Base-by-base conservation (phyloP, 129 eudicot genomes). In the Lonicera japonica region DNA sequence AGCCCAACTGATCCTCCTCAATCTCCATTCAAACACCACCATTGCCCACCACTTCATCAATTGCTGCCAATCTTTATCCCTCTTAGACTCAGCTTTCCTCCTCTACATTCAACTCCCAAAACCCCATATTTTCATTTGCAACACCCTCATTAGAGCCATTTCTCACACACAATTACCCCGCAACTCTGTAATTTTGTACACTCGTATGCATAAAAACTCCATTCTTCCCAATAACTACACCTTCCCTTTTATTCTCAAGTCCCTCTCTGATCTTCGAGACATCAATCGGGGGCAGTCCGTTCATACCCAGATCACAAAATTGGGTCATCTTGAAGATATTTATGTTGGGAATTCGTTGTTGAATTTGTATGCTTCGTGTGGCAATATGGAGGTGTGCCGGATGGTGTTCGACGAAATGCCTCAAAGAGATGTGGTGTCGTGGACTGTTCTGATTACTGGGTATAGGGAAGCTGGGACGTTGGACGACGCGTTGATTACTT, bases 351-450 rank as follows among this genome's bases (percentile, higher is more conserved):
- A 89, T 56, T 72, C 88, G 20, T 74, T 89, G 70, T 51, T 89
- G 79, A 84, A 68, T 71, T 46, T 80, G 72, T 82, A 86, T 29
- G 75, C 76, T 25, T 76, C 75, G 12, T 48, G 66, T 72, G 88
- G 84, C 15, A 68, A 78, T 5, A 70, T 86, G 75, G 70, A 29
- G 39, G 60, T 58, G 21, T 84, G 89, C 21, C 73, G 63, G 14
- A 53, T 61, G 14, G 72, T 78, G 84, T 90, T 90, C 60, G 92
- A 86, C 58, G 86, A 86, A 86, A 86, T 86, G 92, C 58, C 81
- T 53, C 56, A 64, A 16, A 78, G 84, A 74, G 95, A 86, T 62
- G 86, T 90, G 2, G 95, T 90, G 12, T 86, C 92, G 0, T 82
- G 95, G 90, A 86, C 89, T 5, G 67, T 54, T 18, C 21, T 86